Evolutionary conservation across 139 green algal species (phyloP).

Genomic region (Tetraselmis striata): DNA sequence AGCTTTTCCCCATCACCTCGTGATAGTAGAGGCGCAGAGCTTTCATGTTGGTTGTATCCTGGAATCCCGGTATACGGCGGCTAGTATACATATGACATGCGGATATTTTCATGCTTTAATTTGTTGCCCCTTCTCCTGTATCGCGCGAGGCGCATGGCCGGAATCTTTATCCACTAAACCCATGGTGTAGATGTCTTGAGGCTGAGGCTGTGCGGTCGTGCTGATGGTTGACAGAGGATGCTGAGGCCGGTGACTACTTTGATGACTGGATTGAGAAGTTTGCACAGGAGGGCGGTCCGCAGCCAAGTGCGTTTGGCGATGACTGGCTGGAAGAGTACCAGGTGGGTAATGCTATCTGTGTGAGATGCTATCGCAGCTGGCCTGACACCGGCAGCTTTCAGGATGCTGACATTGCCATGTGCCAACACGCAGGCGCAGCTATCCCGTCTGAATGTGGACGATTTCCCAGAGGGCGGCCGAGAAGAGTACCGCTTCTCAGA

Average conservation of each 20-base stretch:
- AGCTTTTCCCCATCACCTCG: background rate
- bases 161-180: no score
- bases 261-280: conserved; percentile 22
- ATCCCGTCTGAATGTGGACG: background rate
- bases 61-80: no score
- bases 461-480: background rate
- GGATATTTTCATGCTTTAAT: no score
- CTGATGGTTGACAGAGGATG: conserved; percentile 1
- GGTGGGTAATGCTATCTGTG: no score
- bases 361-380: no score
- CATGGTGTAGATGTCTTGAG: no score
- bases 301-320: background rate
- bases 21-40: background rate
- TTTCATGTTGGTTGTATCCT: background rate
- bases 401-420: no score
- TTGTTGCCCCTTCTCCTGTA: no score
- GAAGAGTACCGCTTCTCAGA: conserved; percentile 72
- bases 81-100: no score
- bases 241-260: background rate
- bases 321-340: background rate
- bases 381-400: no score
- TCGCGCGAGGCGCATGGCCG: no score
- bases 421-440: background rate
- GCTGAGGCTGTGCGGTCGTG: no score
- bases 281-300: background rate